Evolutionary conservation across 2,329 filamentous ascomycete genomes (phyloP).

Genomic region (Aspergillus fumigatus): DNA sequence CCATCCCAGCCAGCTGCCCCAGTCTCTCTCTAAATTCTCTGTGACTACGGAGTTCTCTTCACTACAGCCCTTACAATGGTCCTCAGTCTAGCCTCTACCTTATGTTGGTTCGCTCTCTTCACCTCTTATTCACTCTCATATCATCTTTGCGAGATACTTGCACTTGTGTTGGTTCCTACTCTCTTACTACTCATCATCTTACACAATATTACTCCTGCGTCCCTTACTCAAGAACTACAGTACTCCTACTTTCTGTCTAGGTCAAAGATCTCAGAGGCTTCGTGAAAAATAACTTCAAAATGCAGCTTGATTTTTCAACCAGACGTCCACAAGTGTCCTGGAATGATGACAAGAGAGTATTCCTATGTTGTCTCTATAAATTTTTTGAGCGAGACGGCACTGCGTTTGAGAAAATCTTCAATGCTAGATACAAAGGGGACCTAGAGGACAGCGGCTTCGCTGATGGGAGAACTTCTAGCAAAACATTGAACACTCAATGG

Average conservation of each 20-base stretch:
- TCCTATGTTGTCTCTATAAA: conserved; percentile 22
- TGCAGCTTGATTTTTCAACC: neutral
- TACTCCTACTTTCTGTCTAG: neutral
- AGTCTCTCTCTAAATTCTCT: neutral
- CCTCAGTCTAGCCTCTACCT: neutral
- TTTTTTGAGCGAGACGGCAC: conserved; percentile 16
- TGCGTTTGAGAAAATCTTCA: conserved; percentile 23
- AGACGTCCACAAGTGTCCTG: neutral
- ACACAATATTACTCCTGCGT: too few relatives aligned
- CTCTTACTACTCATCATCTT: too few relatives aligned
- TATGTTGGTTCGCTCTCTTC: neutral
- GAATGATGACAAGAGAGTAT: conserved; percentile 8
- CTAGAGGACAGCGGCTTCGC: conserved; percentile 18
- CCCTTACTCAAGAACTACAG: neutral
- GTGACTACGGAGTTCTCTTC: neutral
- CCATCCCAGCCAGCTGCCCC: neutral
- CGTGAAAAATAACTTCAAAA: neutral
- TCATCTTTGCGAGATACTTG: neutral
- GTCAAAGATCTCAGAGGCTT: neutral
- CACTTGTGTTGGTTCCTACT: neutral
- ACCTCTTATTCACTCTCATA: neutral
- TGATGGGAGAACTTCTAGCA: conserved; percentile 1
- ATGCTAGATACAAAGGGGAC: conserved; percentile 17
- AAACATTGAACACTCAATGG: conserved; percentile 19
- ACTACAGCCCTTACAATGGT: neutral